A percentile compares a stretch with the other conserved stretches of the same genome.
Evolutionary conservation across 192 early-diverging fungal genomes (phyloP).

Genomic region (Rhizophagus prolifer): DNA sequence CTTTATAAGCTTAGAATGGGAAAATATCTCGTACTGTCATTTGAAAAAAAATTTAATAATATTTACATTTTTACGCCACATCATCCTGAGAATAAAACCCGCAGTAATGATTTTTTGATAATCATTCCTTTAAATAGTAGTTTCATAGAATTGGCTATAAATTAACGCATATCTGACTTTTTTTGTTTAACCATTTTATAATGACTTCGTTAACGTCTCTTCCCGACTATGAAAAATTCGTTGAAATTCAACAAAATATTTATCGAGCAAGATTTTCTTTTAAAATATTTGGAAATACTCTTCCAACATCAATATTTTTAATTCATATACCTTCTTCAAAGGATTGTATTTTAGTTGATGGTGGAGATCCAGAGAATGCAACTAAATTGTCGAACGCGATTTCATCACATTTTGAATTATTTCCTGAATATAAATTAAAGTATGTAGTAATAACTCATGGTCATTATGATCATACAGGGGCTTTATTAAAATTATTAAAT

Average conservation of each 20-base stretch:
- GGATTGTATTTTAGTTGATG: conserved; percentile 37
- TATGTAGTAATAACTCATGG: conserved; percentile 42
- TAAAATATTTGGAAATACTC: background rate
- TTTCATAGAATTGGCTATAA: too few relatives aligned
- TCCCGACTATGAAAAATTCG: conserved; percentile 5
- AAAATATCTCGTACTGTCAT: too few relatives aligned
- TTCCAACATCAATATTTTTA: background rate
- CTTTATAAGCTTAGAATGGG: too few relatives aligned
- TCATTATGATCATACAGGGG: conserved; percentile 42
- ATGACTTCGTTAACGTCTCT: background rate
- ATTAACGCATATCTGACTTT: too few relatives aligned
- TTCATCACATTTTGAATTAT: conserved; percentile 33
- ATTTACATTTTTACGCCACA: too few relatives aligned
- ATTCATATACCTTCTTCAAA: background rate
- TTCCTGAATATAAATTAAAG: conserved; percentile 33
- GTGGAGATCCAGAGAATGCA: conserved; percentile 32
- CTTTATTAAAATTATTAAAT: conserved; percentile 31
- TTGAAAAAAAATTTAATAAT: too few relatives aligned
- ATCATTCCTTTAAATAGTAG: too few relatives aligned
- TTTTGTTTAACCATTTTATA: too few relatives aligned
- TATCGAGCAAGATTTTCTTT: conserved; percentile 4
- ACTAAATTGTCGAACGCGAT: conserved; percentile 32
- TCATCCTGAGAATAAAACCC: too few relatives aligned
- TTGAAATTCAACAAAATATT: background rate
- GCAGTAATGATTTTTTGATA: too few relatives aligned